Base-by-base conservation (phyloP, 2,329 filamentous ascomycete genomes). In the Colletotrichum tropicale region DNA sequence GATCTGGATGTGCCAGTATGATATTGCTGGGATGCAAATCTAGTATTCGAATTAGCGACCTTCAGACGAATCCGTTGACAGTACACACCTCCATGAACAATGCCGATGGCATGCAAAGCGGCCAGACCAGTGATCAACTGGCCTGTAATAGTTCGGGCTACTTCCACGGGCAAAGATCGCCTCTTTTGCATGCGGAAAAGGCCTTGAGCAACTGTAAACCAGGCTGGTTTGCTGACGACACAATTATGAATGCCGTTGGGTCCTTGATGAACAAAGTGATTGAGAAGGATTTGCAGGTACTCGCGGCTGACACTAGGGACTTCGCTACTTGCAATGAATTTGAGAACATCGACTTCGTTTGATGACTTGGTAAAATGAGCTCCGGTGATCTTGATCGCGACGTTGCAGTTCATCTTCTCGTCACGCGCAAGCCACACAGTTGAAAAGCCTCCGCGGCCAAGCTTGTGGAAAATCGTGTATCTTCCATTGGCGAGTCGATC, bases 301-400 rank as follows among this genome's bases (percentile, higher is more conserved):
- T 48, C 3, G 0, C 43, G 43, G 9, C 18, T 6, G 3, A 5
- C 2, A 1, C 6, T 2, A 2, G 43, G 6, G 4, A 48, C 4
- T 3, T 4, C 3, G 6, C 10, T 48, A 0, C 6, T 7, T 21
- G 43, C 2, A 0, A 48, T 48, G 43, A 48, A 48, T 6, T 48
- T 48, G 43, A 48, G 43, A 48, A 48, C 18, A 48, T 48, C n/a
- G 43, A 6, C 6, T 48, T 48, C 43, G 0, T 48, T 48, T n/a
- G 43, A 48, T 1, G 43, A 48, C 43, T 48, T 48, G 43, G 43
- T 48, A 7, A 48, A 48, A 2, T 21, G 43, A 1, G 6, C 43
- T 48, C 43, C 2, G 3, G n/a, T 48, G 3, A 48, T 48, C n/a
- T 48, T 48, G 10, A 48, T 48, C 10, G 43, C 43, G 18, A 13